Conservation (phyloP, 2,329 filamentous ascomycete genomes). For the Penicillium expansum region DNA sequence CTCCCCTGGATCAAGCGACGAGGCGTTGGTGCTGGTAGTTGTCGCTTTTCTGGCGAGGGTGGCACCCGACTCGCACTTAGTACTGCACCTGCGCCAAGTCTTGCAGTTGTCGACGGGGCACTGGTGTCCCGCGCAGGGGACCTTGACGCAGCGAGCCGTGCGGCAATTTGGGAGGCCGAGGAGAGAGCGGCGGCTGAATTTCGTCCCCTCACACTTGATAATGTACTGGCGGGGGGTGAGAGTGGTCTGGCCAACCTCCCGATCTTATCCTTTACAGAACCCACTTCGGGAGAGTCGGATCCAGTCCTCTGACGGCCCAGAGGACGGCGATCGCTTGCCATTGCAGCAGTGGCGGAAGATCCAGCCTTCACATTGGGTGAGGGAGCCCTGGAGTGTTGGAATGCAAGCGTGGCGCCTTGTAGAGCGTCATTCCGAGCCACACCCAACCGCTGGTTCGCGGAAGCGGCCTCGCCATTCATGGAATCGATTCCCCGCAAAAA, state of each 20-base stretch:
- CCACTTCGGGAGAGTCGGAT: conserved; percentile 30
- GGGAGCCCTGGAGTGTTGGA: conserved; percentile 25
- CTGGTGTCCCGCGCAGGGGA: conserved; percentile 24
- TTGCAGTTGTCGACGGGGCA: conserved; percentile 11
- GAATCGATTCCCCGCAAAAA: conserved; percentile 14
- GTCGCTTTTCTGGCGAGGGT: conserved; percentile 14
- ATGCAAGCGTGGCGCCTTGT: conserved; percentile 40
- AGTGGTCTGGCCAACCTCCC: conserved; percentile 30
- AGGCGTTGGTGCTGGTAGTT: conserved; percentile 27
- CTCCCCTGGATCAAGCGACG: conserved; percentile 16
- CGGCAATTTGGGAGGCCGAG: conserved; percentile 34
- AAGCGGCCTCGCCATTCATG: conserved; percentile 34
- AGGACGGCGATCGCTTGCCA: conserved; percentile 22
- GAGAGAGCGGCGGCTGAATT: conserved; percentile 14
- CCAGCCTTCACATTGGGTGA: conserved; percentile 17
- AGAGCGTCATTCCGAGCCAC: conserved; percentile 30
- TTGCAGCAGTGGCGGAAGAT: conserved; percentile 17
- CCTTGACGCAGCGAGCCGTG: conserved; percentile 34
- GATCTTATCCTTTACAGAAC: conserved; percentile 41
- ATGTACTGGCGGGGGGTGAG: conserved; percentile 9
- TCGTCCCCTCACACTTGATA: conserved; percentile 9
- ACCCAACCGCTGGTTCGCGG: conserved; percentile 31
- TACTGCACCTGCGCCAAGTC: conserved; percentile 17
- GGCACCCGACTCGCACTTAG: conserved; percentile 20
- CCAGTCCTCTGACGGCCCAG: conserved; percentile 16